Base-by-base conservation (phyloP, 352 stramenopile genomes). In the Pythium coloratum region DNA sequence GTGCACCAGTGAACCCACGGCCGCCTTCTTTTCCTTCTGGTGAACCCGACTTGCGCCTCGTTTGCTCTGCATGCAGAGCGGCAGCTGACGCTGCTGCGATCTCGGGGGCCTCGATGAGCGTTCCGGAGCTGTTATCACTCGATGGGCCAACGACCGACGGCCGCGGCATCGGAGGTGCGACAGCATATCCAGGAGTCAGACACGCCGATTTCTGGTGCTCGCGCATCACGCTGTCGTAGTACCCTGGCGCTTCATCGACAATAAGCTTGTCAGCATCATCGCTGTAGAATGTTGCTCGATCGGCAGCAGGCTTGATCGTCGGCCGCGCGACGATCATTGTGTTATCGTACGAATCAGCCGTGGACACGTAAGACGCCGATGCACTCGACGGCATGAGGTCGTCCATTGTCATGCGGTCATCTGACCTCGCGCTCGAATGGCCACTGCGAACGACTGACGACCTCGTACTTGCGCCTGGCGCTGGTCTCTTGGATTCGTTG, bases 171-270 rank as follows among this genome's bases (percentile, higher is more conserved):
- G 34, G 16, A 33, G 59, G 26, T 8, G 34, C 13, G 33, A 34
- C 64, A 26, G 14, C 51, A 26, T 68, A 64, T 24, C 32, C 38
- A 34, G 55, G 34, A 33, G 54, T 62, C 3, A 10, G 13, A 30
- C 8, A 28, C 47, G 7, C 32, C n/a, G 4, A 10, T 14, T 53
- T 55, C 13, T 47, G 18, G 30, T 46, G 18, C 2, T 53, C 57
- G 28, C 16, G 30, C 0, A 54, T 18, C n/a, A 61, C 30, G 20
- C 30, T 66, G 34, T 90, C 82, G 58, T 90, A 90, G 49, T 82
- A 91, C 2, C 81, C 78, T 26, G 82, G 80, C 0, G 73, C 73
- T 38, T 91, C 75, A 36, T 92, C 82, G 53, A 88, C 73, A 2
- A 92, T 78, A 3, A 83, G 33, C 18, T 86, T 73, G 30, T 90